phyloP scores from a whole-genome alignment of 2,329 filamentous ascomycete species.

The Fusarium piperis region DNA sequence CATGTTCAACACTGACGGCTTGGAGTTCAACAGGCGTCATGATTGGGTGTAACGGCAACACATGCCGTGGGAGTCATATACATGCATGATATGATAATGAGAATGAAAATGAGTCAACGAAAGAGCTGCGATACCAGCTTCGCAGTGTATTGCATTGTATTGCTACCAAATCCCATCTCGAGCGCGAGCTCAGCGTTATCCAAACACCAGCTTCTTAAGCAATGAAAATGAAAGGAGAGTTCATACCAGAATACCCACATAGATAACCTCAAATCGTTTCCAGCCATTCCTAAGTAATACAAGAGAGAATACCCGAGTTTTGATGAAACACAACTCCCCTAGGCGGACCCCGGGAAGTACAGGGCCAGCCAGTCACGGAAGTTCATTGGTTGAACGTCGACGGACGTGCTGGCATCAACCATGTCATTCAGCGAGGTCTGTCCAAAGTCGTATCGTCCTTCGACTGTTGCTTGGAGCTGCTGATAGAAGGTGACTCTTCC shows the following conservation, averaged over 20 bases:
- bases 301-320: background rate
- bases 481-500: conserved; percentile 64
- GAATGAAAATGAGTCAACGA: background rate
- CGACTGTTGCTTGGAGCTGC: conserved; percentile 72
- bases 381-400: conserved; percentile 57
- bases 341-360: background rate
- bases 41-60: background rate
- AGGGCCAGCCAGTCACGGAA: conserved; percentile 64
- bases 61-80: background rate
- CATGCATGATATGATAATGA: background rate
- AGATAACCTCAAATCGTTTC: background rate
- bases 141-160: background rate
- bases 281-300: background rate
- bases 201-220: conserved; percentile 3
- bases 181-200: background rate
- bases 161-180: conserved; percentile 2
- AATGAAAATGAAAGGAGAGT: background rate
- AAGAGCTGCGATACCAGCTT: conserved; percentile 9
- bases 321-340: background rate
- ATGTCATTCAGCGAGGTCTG: conserved; percentile 68
- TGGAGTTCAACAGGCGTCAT: conserved; percentile 23
- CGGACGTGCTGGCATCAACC: conserved; percentile 48
- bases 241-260: background rate
- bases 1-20: conserved; percentile 29
- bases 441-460: conserved; percentile 73